A percentile compares a stretch with the other conserved stretches of the same genome.
These are phyloP conservation scores for Pseudozyma sp. DNA, from an alignment of 1,284 basidiomycete species.

Conservation along the genomic window DNA sequence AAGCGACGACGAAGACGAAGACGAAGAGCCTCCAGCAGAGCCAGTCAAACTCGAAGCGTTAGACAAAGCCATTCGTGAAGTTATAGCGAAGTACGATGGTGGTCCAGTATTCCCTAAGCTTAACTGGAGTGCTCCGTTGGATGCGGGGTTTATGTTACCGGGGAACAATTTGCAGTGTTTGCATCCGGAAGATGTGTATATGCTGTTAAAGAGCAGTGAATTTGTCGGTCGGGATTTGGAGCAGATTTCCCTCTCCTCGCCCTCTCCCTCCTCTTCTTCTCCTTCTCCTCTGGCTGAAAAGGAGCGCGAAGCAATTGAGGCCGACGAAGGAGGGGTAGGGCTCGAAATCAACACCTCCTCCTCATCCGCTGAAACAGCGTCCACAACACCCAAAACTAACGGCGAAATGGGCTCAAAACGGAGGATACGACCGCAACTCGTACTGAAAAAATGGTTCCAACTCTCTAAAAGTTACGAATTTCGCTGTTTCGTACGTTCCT, in stretches of 20 bases:
- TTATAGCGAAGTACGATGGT: constrained; percentile 77
- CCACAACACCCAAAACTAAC: not conserved
- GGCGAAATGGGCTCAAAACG: not conserved
- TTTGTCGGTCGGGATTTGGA: constrained; percentile 86
- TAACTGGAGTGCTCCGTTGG: constrained; percentile 70
- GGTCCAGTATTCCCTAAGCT: constrained; percentile 86
- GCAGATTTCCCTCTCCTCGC: constrained; percentile 63
- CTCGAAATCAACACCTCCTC: not conserved
- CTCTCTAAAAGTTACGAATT: constrained; percentile 77
- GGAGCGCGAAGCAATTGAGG: too few relatives aligned
- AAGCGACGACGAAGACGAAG: constrained; percentile 66
- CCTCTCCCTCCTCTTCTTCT: not conserved
- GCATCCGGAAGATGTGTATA: constrained; percentile 88
- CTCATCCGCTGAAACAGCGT: too few relatives aligned
- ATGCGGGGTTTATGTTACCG: constrained; percentile 91
- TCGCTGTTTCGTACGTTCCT: constrained; percentile 51
- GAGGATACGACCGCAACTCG: constrained; percentile 73
- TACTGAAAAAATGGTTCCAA: constrained; percentile 89
- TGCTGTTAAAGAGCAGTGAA: constrained; percentile 91
- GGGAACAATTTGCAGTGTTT: constrained; percentile 88
- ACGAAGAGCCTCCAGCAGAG: constrained; percentile 12
- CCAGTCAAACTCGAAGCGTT: constrained; percentile 71
- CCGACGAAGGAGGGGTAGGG: too few relatives aligned
- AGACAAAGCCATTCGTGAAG: constrained; percentile 78
- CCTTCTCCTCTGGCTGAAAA: too few relatives aligned